Base-by-base conservation (phyloP, 768 basidiomycete genomes). In the Podaxis mareebaensis region DNA sequence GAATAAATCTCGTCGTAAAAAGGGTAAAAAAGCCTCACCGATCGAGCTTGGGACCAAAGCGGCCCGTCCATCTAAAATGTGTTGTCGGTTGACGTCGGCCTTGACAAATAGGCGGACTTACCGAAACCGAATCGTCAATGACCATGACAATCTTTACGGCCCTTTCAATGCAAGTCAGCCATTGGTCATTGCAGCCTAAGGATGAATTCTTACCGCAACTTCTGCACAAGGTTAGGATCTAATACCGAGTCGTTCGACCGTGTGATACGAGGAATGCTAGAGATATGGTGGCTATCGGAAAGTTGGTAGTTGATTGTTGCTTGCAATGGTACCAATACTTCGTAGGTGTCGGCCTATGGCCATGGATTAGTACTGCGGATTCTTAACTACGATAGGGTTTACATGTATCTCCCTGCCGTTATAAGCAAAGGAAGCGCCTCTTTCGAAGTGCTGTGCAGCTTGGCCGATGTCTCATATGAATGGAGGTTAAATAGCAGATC, bases 111-210 rank as follows among this genome's bases (percentile, higher is more conserved):
- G 33, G 40, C 17, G 36, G 22, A 33, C 67, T 20, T 44, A 69
- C 70, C 52, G 70, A 71, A 46, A 61, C 58, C 10, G 70, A 71
- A 60, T 71, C 70, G 28, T 71, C 70, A 26, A 71, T 54, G 13
- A 69, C 57, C 40, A 71, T 60, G 33, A 71, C 68, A 39, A 66
- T 68, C 55, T 71, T 69, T 51, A 71, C 64, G 54, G 59, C 59
- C 51, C 70, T 71, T 22, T 51, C 13, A 4, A 15, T 38, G 38
- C 4, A 11, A 28, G n/a, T 28, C 10, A 46, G 3, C 3, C 11
- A 12, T 22, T 12, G 17, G n/a, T 55, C 22, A n/a, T 20, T 24
- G 24, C 49, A 26, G 39, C 33, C 10, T 6, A 13, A 15, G 11
- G 3, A 38, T 7, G 12, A 38, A 20, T 5, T 30, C 20, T n/a